Evolutionary conservation across 2,329 filamentous ascomycete genomes (phyloP), one percentile per base, ranked within the genome.

Genomic region (Ascomycota sp.): DNA sequence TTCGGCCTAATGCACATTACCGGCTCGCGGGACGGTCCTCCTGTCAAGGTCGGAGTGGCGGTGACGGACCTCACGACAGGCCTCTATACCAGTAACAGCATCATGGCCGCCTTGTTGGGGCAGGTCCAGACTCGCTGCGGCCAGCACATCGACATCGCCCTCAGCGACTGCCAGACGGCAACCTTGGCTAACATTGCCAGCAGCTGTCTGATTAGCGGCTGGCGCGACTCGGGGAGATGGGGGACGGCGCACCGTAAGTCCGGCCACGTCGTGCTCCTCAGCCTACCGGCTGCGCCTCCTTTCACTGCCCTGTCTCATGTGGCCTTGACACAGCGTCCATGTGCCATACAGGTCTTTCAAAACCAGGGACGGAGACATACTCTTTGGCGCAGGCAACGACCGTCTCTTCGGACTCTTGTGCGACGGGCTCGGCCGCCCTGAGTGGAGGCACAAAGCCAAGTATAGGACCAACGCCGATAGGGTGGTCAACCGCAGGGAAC

Each of bases 1-100:
- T 85, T 98, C 56, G 89, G 89, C 1, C 57, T 98, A 33, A 98
- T 98, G 89, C 89, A 98, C 55, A 95, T 98, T 42, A 98, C 89
- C 0, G 89, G 89, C 21, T 68, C 69, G 36, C 67, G 85, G 32
- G 78, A 92, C 43, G 83, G 86, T 0, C 77, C 83, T 2, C 89
- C 89, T 0, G 89, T 94, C 24, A 98, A 98, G 55, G 89, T 98
- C 3, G 89, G 89, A 12, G 89, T 98, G 3, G 89, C 89, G 2
- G 89, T 98, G 4, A 95, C 89, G 0, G 89, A 98, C 52, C 56
- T 98, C 30, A 95, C 89, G 0, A 95, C 89, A 0, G 89, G 89
- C 0, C 56, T 98, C 4, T 98, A 98, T 53, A 89, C 86, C 2
- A 85, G 78, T 41, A 95, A 95, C 52, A 77, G 81, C 33, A 82